phyloP scores from a whole-genome alignment of 495 filamentous ascomycete genomes.

The Tuber indicum region DNA sequence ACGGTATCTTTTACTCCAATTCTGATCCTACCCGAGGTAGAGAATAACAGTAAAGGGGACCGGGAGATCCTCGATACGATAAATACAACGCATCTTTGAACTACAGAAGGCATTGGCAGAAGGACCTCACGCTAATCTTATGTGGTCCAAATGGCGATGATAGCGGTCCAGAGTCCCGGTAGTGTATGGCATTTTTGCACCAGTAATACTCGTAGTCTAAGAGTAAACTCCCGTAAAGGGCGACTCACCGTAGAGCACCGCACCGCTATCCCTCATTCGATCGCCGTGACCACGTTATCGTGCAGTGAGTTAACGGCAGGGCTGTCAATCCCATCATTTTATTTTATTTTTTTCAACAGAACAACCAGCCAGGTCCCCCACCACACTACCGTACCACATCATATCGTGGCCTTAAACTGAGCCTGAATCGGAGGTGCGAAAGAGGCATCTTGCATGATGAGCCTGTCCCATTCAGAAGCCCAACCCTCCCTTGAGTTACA shows the following conservation, averaged over 20 bases:
- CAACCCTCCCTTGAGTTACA: not conserved
- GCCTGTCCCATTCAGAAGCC: not conserved
- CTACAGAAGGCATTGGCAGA: not conserved
- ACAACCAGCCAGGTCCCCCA: conserved; percentile 1
- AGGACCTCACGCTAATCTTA: not conserved
- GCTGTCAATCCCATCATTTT: not conserved
- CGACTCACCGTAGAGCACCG: not conserved
- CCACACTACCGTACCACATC: not conserved
- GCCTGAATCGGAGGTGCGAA: not conserved
- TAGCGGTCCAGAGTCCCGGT: not conserved
- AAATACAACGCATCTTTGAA: not conserved
- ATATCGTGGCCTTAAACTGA: not conserved
- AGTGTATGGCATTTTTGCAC: not conserved
- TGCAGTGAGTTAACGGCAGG: not conserved
- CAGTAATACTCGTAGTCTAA: not conserved
- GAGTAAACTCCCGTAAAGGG: not conserved
- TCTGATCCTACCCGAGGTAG: not conserved
- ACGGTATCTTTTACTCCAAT: not conserved
- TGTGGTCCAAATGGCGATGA: not conserved
- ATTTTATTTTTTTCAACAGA: not conserved
- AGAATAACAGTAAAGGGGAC: not conserved
- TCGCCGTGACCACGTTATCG: not conserved
- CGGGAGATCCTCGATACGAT: not conserved
- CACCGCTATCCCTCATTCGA: not conserved
- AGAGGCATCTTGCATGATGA: not conserved